Percentiles rank a stretch among this genome's conserved stretches.
phyloP scores from a whole-genome alignment of 139 green algal genomes.

The Tetradesmus lagerheimii region DNA sequence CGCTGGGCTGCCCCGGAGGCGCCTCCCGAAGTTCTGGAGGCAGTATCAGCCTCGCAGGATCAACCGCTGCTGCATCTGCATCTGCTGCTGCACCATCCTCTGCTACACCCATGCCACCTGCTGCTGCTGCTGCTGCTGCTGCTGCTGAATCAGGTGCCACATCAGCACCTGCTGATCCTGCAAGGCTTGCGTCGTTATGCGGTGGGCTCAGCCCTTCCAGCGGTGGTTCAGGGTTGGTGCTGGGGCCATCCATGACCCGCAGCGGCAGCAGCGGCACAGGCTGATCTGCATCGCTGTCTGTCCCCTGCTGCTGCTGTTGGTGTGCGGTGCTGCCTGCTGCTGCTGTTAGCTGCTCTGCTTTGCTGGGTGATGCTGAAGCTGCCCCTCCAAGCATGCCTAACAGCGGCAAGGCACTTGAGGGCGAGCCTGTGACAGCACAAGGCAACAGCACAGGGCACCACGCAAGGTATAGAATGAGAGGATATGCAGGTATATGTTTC shows the following conservation, averaged over 20 bases:
- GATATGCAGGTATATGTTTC: not conserved
- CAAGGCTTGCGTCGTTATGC: not conserved
- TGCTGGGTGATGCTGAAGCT: not conserved
- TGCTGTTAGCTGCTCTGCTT: slow-evolving; percentile 4
- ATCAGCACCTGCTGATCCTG: not conserved
- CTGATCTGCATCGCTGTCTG: slow-evolving; percentile 1
- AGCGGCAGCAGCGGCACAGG: not conserved
- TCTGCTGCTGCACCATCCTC: not conserved
- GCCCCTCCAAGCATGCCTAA: not conserved
- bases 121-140: not conserved
- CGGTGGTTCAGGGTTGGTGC: slow-evolving; percentile 45
- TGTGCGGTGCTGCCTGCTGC: slow-evolving; percentile 17
- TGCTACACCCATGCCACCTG: not conserved
- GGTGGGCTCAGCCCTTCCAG: slow-evolving; percentile 39
- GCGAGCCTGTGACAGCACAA: not conserved
- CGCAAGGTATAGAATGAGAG: not conserved
- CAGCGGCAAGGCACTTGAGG: not conserved
- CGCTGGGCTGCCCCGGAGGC: slow-evolving; percentile 22
- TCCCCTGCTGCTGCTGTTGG: not conserved
- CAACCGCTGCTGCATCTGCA: not conserved
- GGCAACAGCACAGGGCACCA: not conserved
- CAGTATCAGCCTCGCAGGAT: slow-evolving; percentile 10
- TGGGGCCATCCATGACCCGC: slow-evolving; percentile 34
- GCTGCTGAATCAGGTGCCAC: not conserved
- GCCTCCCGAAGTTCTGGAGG: slow-evolving; percentile 43